Base-by-base conservation (phyloP, 257 asterid genomes). In the Datura wrightii region DNA sequence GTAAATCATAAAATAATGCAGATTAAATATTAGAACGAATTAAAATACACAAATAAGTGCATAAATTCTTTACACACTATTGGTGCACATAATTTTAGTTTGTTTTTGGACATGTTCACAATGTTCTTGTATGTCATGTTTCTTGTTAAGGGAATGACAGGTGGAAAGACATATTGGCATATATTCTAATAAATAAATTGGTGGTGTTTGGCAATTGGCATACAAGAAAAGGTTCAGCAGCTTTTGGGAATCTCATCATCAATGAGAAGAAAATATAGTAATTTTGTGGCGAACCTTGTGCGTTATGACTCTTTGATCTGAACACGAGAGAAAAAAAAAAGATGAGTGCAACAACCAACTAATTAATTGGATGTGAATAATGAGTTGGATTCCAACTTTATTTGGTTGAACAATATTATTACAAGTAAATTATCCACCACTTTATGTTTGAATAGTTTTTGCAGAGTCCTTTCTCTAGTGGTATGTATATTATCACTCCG, bases 201-300 rank as follows among this genome's bases (percentile, higher is more conserved):
- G 93, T 85, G 83, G 84, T 87, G 55, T 84, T 60, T 42, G 76
- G 31, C 72, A 83, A 85, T 60, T 15, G 76, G 31, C 72, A 84
- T 86, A 85, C 79, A 83, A 83, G 84, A 66, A 89, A 86, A 88
- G 90, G 88, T 87, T 89, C 87, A 87, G 85, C 86, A 87, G 83
- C 85, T 87, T 87, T 86, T 85, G 66, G 85, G 91, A 91, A 90
- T 91, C 89, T 91, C 93, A 92, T 93, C 92, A 94, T 93, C 86
- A 88, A 83, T 84, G 19, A 48, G 70, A 84, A 87, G 95, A 93
- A 90, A 88, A 31, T 5, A 42, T 83, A 82, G 80, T 52, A 82
- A 72, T 82, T 88, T 85, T 85, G 94, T 93, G 97, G 98, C 96
- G 97, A 93, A 92, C 94, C 98, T 93, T 89, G 87, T 87, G 90